Percentiles rank a stretch among this genome's conserved stretches.
Evolutionary conservation across 75 land plant genomes (phyloP).

Genomic region (Larix kaempferi): DNA sequence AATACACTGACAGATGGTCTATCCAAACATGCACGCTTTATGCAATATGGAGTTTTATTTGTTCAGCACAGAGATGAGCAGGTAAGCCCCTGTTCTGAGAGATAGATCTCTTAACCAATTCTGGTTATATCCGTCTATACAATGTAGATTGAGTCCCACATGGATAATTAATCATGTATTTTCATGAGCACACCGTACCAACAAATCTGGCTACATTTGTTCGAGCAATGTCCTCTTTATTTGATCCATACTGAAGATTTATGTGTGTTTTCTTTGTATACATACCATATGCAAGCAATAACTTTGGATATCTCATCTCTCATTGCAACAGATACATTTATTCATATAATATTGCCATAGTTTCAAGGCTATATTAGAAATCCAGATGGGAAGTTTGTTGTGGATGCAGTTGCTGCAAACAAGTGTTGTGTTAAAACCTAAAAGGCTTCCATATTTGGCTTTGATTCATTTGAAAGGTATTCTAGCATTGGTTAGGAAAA

Average conservation of each 20-base stretch:
- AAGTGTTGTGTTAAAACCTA: constrained; percentile 84
- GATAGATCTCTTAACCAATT: too few relatives aligned
- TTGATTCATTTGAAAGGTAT: too few relatives aligned
- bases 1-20: too few relatives aligned
- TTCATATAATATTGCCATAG: constrained; percentile 68
- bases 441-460: too few relatives aligned
- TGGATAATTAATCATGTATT: constrained; percentile 24
- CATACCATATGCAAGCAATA: constrained; percentile 62
- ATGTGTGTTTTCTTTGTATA: constrained; percentile 62
- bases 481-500: too few relatives aligned
- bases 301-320: constrained; percentile 81
- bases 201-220: constrained; percentile 74
- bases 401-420: constrained; percentile 86
- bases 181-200: constrained; percentile 84
- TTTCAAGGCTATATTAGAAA: constrained; percentile 92
- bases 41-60: too few relatives aligned
- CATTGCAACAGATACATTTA: constrained; percentile 81
- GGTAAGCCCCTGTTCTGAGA: too few relatives aligned
- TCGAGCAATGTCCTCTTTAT: constrained; percentile 58
- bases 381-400: constrained; percentile 66
- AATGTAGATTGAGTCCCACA: too few relatives aligned
- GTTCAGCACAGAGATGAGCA: too few relatives aligned
- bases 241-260: constrained; percentile 81
- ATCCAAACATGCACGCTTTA: too few relatives aligned
- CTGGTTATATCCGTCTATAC: too few relatives aligned